Conservation (phyloP, 306 rosid species). For the Senna siamea region DNA sequence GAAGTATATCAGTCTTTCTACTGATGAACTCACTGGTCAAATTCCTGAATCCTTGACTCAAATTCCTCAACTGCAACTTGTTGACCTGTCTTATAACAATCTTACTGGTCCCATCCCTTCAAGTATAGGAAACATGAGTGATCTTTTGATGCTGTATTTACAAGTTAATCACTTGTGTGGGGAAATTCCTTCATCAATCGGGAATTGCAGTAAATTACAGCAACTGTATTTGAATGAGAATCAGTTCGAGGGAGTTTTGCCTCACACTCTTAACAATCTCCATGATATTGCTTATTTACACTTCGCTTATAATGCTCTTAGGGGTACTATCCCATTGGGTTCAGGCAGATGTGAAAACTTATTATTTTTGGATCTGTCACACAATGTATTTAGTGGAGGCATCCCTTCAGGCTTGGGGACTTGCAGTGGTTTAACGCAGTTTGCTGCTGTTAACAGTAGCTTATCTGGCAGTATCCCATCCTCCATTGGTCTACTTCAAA, state of each 20-base stretch:
- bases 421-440: slow-evolving; percentile 40
- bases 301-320: slow-evolving; percentile 42
- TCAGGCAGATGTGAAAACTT: slow-evolving; percentile 45
- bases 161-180: slow-evolving; percentile 53
- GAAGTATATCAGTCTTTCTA: slow-evolving; percentile 37
- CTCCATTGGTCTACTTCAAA: slow-evolving; percentile 47
- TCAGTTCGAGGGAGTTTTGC: slow-evolving; percentile 56
- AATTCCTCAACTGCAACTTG: slow-evolving; percentile 42
- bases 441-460: slow-evolving; percentile 30
- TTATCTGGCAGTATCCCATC: slow-evolving; percentile 57
- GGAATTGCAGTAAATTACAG: slow-evolving; percentile 56
- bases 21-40: slow-evolving; percentile 48
- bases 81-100: slow-evolving; percentile 50
- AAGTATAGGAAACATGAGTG: slow-evolving; percentile 55
- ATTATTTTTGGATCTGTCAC: slow-evolving; percentile 46
- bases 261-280: slow-evolving; percentile 57
- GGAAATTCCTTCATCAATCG: slow-evolving; percentile 69
- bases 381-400: slow-evolving; percentile 48
- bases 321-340: slow-evolving; percentile 54
- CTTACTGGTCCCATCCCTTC: slow-evolving; percentile 67
- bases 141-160: slow-evolving; percentile 42
- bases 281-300: slow-evolving; percentile 40
- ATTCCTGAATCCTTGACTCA: slow-evolving; percentile 60
- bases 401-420: slow-evolving; percentile 56
- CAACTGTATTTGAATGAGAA: slow-evolving; percentile 50